Base-by-base conservation (phyloP, 2,329 filamentous ascomycete species). In the Fusarium albosuccineum region DNA sequence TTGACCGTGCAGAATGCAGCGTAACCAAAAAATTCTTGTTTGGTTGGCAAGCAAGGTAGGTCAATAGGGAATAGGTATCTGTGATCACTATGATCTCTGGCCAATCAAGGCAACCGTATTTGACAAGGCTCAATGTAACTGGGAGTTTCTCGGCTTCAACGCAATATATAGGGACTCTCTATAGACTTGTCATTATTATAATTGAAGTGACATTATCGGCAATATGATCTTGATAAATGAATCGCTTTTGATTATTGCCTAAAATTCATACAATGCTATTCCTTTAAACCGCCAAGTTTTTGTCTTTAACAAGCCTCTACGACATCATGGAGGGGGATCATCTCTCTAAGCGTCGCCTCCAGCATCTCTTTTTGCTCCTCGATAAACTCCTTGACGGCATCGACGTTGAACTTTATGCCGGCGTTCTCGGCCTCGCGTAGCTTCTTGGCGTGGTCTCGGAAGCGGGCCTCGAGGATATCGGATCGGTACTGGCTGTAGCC, bases 391-490 rank as follows among this genome's bases (percentile, higher is more conserved):
- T 48, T 62, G 7, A 62, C 63, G 7, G 39, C 63, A 1, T 51
- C 37, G 6, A 65, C 56, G 27, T 71, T 60, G 49, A 72, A 74
- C 30, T 34, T 56, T 16, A 62, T 27, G 34, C 62, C 57, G 3
- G 44, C 55, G 5, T 30, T 56, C 60, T 66, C 56, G 2, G 59
- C 54, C 39, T 63, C 37, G 2, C 64, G 57, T 40, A 67, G 54
- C 37, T 63, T 60, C 45, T 60, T 64, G 9, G 51, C 49, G 17
- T 66, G 58, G 10, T 58, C 64, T 9, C 72, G 61, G 29, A 77
- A 61, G 1, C 88, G 83, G 73, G 89, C 86, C 72, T 89, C 85
- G 14, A 91, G 78, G 83, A 16, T 50, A 1, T 64, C 62, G 13
- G 54, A 33, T 17, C 68, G 62, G 42, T 70, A 70, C 16, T 44